phyloP scores from a whole-genome alignment of 257 asterid genomes.

The Thymus mandschuricus region DNA sequence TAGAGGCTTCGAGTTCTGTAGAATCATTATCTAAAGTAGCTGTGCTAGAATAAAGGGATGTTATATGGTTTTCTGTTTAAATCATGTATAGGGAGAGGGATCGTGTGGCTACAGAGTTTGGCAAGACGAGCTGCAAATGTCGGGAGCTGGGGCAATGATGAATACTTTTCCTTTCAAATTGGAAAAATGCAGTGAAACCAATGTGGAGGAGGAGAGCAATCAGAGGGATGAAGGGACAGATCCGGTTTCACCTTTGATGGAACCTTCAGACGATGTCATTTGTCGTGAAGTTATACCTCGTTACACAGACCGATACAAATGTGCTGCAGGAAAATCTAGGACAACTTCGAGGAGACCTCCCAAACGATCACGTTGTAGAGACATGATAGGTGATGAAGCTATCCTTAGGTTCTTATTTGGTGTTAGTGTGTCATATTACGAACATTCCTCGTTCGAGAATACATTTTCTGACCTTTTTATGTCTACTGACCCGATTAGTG shows the following conservation, averaged over 20 bases:
- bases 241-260: conserved; percentile 19
- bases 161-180: neutral
- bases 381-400: conserved; percentile 32
- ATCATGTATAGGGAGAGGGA: conserved; percentile 53
- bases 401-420: conserved; percentile 16
- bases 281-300: conserved; percentile 3
- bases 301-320: conserved; percentile 30
- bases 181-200: neutral
- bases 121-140: conserved; percentile 45
- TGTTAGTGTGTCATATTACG: neutral
- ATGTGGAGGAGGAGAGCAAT: conserved; percentile 25
- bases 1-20: neutral
- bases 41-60: neutral
- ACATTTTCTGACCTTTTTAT: neutral
- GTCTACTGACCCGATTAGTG: conserved; percentile 1
- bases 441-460: no score
- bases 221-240: conserved; percentile 28
- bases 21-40: conserved; percentile 2
- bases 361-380: conserved; percentile 45
- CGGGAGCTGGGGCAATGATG: conserved; percentile 14
- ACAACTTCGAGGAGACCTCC: conserved; percentile 34
- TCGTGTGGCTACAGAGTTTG: conserved; percentile 54
- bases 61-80: conserved; percentile 10
- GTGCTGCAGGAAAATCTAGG: conserved; percentile 28
- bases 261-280: conserved; percentile 28